Conservation (phyloP, 768 basidiomycete species). For the Termitomyces sp. region DNA sequence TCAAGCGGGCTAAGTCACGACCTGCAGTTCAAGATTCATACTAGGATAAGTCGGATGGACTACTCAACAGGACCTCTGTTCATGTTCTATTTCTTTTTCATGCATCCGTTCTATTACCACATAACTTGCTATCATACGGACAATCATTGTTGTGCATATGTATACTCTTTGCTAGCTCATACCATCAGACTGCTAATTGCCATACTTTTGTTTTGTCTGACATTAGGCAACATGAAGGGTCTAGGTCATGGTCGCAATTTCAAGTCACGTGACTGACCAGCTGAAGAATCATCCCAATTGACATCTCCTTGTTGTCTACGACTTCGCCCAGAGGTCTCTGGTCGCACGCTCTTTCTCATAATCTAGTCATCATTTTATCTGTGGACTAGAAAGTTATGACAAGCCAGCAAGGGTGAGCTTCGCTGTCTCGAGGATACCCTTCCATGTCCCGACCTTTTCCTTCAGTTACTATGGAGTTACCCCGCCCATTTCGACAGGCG, state of each 20-base stretch:
- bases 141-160: neutral
- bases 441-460: conserved; percentile 7
- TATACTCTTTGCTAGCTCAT: neutral
- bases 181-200: neutral
- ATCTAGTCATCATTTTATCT: neutral
- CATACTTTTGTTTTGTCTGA: too few species aligned
- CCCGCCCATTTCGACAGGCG: conserved; percentile 72
- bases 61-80: neutral
- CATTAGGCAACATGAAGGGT: too few species aligned
- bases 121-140: neutral
- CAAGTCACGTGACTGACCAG: conserved; percentile 8
- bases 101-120: neutral
- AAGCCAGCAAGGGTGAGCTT: conserved; percentile 24
- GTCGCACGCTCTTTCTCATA: neutral
- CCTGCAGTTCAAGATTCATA: conserved; percentile 15
- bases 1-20: conserved; percentile 24
- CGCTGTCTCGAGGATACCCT: neutral
- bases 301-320: conserved; percentile 5
- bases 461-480: conserved; percentile 75
- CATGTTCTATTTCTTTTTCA: neutral
- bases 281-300: conserved; percentile 15
- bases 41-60: neutral
- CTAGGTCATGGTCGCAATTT: neutral
- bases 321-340: neutral
- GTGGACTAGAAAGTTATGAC: conserved; percentile 3